These are phyloP conservation scores for Rosa chinensis DNA, from an alignment of 306 rosid genomes.

Conservation along the genomic window DNA sequence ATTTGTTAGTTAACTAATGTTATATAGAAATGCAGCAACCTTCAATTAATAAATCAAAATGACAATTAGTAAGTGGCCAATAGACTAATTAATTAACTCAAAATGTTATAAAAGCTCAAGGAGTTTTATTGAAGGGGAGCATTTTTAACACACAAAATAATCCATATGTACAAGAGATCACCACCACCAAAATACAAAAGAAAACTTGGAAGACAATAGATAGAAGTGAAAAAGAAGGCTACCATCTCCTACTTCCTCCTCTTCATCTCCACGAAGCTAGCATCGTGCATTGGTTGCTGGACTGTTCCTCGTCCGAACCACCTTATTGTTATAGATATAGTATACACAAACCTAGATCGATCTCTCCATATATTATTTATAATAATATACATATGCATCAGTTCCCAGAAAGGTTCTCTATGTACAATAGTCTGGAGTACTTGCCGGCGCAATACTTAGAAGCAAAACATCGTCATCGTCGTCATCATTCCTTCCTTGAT, in stretches of 20 bases:
- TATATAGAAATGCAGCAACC: too few species aligned
- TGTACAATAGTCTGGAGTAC: slow-evolving; percentile 34
- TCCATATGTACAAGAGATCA: slow-evolving; percentile 39
- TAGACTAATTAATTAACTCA: too few species aligned
- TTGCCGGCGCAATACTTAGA: slow-evolving; percentile 26
- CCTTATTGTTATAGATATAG: slow-evolving; percentile 23
- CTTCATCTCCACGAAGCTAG: slow-evolving; percentile 35
- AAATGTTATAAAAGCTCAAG: slow-evolving; percentile 11
- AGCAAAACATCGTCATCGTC: slow-evolving; percentile 13
- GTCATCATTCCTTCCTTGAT: slow-evolving; percentile 20
- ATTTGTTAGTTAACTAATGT: too few species aligned
- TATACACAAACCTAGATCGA: not conserved
- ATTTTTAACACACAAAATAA: slow-evolving; percentile 17
- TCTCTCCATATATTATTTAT: not conserved
- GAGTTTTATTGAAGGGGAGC: slow-evolving; percentile 29
- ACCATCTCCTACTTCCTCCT: slow-evolving; percentile 19
- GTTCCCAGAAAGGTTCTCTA: slow-evolving; percentile 21
- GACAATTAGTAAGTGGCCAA: too few species aligned
- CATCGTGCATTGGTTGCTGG: slow-evolving; percentile 16
- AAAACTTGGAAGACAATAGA: not conserved
- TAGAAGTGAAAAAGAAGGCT: not conserved
- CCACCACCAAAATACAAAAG: not conserved
- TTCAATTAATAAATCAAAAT: too few species aligned
- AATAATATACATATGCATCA: slow-evolving; percentile 19
- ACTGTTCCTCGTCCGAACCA: slow-evolving; percentile 25